Base-by-base conservation (phyloP, 2,329 filamentous ascomycete species). In the Epichloe sp. region DNA sequence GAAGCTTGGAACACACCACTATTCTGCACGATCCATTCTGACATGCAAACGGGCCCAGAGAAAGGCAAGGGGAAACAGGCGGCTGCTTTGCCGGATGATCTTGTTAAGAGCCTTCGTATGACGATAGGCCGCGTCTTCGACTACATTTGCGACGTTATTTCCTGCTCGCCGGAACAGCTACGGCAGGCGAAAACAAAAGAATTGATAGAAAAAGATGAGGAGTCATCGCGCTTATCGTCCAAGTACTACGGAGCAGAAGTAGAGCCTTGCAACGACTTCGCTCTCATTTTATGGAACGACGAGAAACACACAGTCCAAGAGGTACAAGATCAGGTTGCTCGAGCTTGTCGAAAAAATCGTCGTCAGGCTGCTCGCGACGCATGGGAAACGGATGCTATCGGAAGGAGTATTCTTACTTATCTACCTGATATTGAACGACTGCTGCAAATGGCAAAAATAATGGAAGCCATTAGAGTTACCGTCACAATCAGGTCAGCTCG, bases 81-180 rank as follows among this genome's bases (percentile, higher is more conserved):
- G 44, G 71, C 75, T 45, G 73, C 68, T 5, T 69, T 96, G 47
- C 88, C 93, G 0, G 75, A 80, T 35, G 88, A 95, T 42, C 75
- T 97, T 49, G 71, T 86, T 35, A 74, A 82, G 52, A 85, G 82
- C 60, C 88, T 97, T 54, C 80, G 83, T 51, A 88, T 87, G 76
- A 97, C 93, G 0, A 83, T 98, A 56, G 81, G 86, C 2, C 79
- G 88, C 53, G 84, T 83, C 11, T 78, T 97, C 55, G 93, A 98
- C 70, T 98, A 95, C 65, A 83, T 98, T 56, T 96, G 91, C 70
- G 93, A 98, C 71, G 89, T 98, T 54, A 89, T 97, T 56, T 97
- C 93, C 2, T 98, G 94, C 69, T 94, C 91, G 1, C 94, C 94
- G 0, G 94, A 98, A 69, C 91, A 98, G 68, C 75, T 98, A 47